Base-by-base conservation (phyloP, 305 asterid species). In the Salvia sclarea region DNA sequence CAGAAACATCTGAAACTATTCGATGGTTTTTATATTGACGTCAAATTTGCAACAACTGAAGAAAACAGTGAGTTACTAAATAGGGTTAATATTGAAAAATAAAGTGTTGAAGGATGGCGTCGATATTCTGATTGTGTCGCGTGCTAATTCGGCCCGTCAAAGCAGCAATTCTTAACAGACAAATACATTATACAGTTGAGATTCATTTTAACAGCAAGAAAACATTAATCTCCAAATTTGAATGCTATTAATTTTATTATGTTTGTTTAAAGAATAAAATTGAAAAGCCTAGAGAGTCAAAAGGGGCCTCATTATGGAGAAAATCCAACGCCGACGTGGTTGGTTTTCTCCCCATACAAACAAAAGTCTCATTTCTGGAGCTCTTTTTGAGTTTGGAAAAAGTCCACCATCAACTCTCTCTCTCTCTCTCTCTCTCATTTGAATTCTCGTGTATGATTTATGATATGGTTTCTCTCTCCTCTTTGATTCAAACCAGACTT, bases 241-340 rank as follows among this genome's bases (percentile, higher is more conserved):
- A 45, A 45, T 45, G 16, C 1, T 45, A 45, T 11, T 35, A 37
- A 37, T 0, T 35, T 3, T 37, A 3, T 37, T 37, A 37, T 8
- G 8, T 37, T 37, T 35, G 12, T 35, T 35, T 7, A 35, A 7
- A 4, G 9, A 37, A 8, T 37, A 8, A 2, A 1, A 8, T 37
- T 37, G 43, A 37, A 37, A 37, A 35, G 12, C 1, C 7, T 53
- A 53, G 60, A 53, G 16, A 58, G 64, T 58, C 64, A 17, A 58
- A 54, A 17, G 47, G 48, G 17, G 16, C 16, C 63, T 57, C 63
- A 58, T 57, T 35, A 31, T 59, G 31, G 72, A 28, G 41, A 33
- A 57, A 72, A 25, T 40, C 76, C 83, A 74, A 69, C 84, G 35
- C 90, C 86, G 90, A 80, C 90, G 81, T 69, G 55, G 71, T 65